Base-by-base conservation (phyloP, 2,329 filamentous ascomycete genomes). In the Pyricularia grisea region DNA sequence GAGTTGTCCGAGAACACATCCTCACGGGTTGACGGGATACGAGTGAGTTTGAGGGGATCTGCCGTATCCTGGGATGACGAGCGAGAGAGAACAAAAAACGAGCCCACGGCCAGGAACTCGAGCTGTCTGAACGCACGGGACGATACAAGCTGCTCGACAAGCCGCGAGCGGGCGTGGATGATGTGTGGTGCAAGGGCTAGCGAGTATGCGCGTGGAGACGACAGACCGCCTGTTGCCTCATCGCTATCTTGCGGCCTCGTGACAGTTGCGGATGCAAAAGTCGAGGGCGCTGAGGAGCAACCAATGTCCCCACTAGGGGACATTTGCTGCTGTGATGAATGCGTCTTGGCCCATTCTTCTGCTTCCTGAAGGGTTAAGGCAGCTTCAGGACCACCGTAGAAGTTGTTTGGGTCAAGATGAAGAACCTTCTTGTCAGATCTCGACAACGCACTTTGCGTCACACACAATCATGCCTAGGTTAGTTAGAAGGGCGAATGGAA, bases 81-180 rank as follows among this genome's bases (percentile, higher is more conserved):
- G 7, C 36, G 58, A 0, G 85, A 82, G 75, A 89, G 90, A 69
- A 97, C 88, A 85, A 91, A 97, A 87, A 94, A 98, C 69, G 92
- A 94, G 30, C 94, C 94, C 30, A 98, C 92, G 31, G 94, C 93
- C 71, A 95, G 87, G 74, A 98, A 98, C 76, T 98, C 94, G 65
- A 99, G 86, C 80, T 97, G 94, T 27, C 90, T 88, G 75, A 94
- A 94, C 14, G 93, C 91, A 73, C 90, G 91, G 7, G 94, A 97
- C 2, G 93, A 93, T n/a, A 98, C 92, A 20, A 98, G 87, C 74
- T 89, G 86, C 10, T 88, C 87, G 5, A 98, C 82, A 42, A 98
- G 84, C 72, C 87, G 84, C 2, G 94, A 97, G 68, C 90, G 90
- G 11, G 92, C 87, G 78, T 97, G 95, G 68, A 98, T 89, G 71